These are phyloP conservation scores for Penicillium salamii DNA, from an alignment of 495 filamentous ascomycete species.

Conservation along the genomic window DNA sequence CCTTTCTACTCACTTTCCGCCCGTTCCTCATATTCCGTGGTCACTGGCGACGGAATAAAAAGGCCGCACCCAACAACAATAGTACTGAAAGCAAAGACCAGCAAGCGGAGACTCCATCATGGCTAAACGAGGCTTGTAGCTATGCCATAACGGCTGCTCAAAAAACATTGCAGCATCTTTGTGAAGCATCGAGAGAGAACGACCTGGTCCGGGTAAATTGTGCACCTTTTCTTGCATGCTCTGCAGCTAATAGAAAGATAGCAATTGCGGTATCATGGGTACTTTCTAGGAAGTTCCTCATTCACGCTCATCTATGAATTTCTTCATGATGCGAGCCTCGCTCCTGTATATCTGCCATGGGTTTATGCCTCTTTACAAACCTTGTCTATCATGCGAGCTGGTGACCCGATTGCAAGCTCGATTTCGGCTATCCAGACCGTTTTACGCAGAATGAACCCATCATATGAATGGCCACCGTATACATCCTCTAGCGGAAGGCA, in stretches of 20 bases:
- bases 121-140: conserved; percentile 47
- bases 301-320: conserved; percentile 43
- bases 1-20: conserved; percentile 40
- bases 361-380: conserved; percentile 34
- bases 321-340: conserved; percentile 31
- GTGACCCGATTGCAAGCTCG: conserved; percentile 29
- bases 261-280: conserved; percentile 43
- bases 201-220: conserved; percentile 33
- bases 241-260: conserved; percentile 9
- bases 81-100: conserved; percentile 13
- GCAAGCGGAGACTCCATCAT: conserved; percentile 34
- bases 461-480: conserved; percentile 30
- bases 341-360: conserved; percentile 39
- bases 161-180: conserved; percentile 37
- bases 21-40: conserved; percentile 47
- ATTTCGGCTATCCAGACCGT: conserved; percentile 35
- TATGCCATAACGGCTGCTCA: conserved; percentile 33
- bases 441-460: conserved; percentile 31
- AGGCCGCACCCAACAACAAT: conserved; percentile 11
- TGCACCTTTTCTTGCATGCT: background rate
- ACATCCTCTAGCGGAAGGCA: background rate
- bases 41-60: conserved; percentile 34
- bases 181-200: conserved; percentile 32
- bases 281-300: conserved; percentile 34
- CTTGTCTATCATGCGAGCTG: conserved; percentile 29